These are phyloP conservation scores for Neurospora tetraspora DNA, from an alignment of 495 filamentous ascomycete species.

Conservation along the genomic window DNA sequence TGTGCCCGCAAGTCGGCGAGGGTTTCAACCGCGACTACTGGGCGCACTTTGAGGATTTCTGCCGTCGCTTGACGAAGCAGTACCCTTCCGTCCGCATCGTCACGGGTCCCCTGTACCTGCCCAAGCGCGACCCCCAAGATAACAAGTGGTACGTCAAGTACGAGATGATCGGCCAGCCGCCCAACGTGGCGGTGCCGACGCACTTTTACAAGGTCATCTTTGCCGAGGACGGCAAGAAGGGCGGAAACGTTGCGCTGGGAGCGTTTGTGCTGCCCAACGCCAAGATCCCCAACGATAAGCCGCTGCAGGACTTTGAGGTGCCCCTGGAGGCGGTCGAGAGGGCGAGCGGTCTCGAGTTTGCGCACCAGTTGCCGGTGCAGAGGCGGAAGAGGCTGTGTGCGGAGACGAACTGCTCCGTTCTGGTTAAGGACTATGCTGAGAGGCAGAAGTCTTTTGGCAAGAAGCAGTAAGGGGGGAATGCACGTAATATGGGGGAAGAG, in stretches of 20 bases:
- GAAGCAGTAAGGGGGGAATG: conserved; percentile 2
- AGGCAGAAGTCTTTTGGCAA: conserved; percentile 48
- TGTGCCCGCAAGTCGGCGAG: conserved; percentile 95
- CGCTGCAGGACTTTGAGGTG: conserved; percentile 83
- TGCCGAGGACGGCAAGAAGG: conserved; percentile 67
- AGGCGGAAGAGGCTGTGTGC: conserved; percentile 74
- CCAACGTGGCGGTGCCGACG: conserved; percentile 90
- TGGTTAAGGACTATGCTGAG: conserved; percentile 69
- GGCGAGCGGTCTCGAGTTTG: conserved; percentile 86
- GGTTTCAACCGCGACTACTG: conserved; percentile 99
- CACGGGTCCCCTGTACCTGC: conserved; percentile 89
- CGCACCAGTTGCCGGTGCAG: conserved; percentile 57
- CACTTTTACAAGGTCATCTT: conserved; percentile 99
- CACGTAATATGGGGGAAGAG: background rate
- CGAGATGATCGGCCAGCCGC: conserved; percentile 92
- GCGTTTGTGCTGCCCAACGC: conserved; percentile 96
- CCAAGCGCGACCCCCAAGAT: conserved; percentile 61
- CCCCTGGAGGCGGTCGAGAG: conserved; percentile 86
- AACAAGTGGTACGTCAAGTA: conserved; percentile 92
- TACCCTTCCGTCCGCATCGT: conserved; percentile 88
- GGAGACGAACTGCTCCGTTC: conserved; percentile 69
- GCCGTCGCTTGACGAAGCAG: conserved; percentile 62
- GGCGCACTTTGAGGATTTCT: conserved; percentile 97
- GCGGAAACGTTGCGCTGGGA: conserved; percentile 75
- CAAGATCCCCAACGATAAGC: conserved; percentile 75